A percentile compares a stretch with the other conserved stretches of the same genome.
Conservation (phyloP, 2,329 filamentous ascomycete species). For the Penicillium olsonii region DNA sequence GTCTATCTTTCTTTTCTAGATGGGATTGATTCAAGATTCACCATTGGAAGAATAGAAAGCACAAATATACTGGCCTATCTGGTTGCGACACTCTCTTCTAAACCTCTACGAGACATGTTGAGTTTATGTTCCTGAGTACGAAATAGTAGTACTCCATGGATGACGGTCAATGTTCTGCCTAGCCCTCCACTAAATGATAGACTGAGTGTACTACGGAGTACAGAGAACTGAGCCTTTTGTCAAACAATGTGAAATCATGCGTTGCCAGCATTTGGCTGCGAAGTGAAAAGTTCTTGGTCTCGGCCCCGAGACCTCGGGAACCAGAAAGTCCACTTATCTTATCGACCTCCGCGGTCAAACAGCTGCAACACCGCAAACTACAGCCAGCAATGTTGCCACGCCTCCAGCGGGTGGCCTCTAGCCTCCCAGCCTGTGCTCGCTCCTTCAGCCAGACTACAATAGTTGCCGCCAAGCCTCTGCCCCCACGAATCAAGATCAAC, state of each 20-base stretch:
- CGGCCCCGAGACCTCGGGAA: too few species aligned
- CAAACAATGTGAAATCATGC: too few species aligned
- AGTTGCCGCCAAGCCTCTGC: constrained; percentile 60
- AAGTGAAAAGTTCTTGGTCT: too few species aligned
- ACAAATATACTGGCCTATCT: background rate
- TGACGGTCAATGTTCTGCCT: too few species aligned
- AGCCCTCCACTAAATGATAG: too few species aligned
- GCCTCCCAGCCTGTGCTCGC: constrained; percentile 1
- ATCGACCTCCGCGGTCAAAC: constrained; percentile 7
- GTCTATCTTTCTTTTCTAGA: background rate
- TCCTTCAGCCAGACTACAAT: constrained; percentile 27
- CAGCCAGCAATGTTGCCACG: constrained; percentile 11
- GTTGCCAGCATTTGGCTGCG: too few species aligned
- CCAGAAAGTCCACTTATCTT: constrained; percentile 18
- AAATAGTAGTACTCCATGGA: too few species aligned
- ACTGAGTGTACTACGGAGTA: too few species aligned
- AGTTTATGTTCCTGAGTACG: too few species aligned
- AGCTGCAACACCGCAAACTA: background rate
- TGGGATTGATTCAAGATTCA: background rate
- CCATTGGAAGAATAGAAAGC: background rate
- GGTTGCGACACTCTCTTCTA: too few species aligned
- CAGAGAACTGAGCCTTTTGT: too few species aligned
- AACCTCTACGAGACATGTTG: too few species aligned
- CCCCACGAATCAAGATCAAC: constrained; percentile 72
- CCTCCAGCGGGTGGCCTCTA: background rate